phyloP scores from a whole-genome alignment of 495 filamentous ascomycete genomes.

The Tuber brumale region DNA sequence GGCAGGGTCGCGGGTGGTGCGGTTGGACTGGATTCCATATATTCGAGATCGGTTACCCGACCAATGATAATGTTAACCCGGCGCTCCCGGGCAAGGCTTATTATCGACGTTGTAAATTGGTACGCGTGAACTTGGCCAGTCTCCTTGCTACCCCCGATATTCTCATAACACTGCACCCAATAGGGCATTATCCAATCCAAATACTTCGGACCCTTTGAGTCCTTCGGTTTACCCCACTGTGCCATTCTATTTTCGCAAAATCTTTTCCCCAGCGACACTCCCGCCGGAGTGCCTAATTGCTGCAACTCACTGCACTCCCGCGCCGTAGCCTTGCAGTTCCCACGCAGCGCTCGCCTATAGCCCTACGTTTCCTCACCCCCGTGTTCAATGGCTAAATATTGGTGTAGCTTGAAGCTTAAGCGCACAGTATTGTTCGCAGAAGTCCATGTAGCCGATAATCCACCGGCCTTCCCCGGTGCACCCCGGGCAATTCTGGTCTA shows the following conservation, averaged over 20 bases:
- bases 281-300: slow-evolving; percentile 30
- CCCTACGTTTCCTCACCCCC: slow-evolving; percentile 78
- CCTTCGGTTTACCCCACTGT: slow-evolving; percentile 40
- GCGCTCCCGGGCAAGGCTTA: slow-evolving; percentile 64
- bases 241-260: slow-evolving; percentile 45
- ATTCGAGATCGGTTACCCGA: slow-evolving; percentile 58
- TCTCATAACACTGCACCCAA: slow-evolving; percentile 61
- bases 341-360: slow-evolving; percentile 72
- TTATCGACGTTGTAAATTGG: slow-evolving; percentile 82
- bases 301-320: slow-evolving; percentile 38
- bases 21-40: slow-evolving; percentile 43
- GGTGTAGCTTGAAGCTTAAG: slow-evolving; percentile 76
- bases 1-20: slow-evolving; percentile 21
- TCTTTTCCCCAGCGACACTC: slow-evolving; percentile 40
- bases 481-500: slow-evolving; percentile 80
- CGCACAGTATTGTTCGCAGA: slow-evolving; percentile 82
- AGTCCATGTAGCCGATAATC: slow-evolving; percentile 84
- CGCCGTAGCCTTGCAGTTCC: slow-evolving; percentile 59
- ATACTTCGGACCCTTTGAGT: slow-evolving; percentile 60
- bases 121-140: slow-evolving; percentile 95
- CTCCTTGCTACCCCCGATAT: slow-evolving; percentile 66
- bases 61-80: slow-evolving; percentile 68
- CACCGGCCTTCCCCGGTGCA: slow-evolving; percentile 92
- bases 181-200: slow-evolving; percentile 78
- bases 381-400: slow-evolving; percentile 75